Percentiles rank a stretch among this genome's conserved stretches.
These are phyloP conservation scores for Coemansia sp. DNA, from an alignment of 192 early-diverging fungal species.

Conservation along the genomic window DNA sequence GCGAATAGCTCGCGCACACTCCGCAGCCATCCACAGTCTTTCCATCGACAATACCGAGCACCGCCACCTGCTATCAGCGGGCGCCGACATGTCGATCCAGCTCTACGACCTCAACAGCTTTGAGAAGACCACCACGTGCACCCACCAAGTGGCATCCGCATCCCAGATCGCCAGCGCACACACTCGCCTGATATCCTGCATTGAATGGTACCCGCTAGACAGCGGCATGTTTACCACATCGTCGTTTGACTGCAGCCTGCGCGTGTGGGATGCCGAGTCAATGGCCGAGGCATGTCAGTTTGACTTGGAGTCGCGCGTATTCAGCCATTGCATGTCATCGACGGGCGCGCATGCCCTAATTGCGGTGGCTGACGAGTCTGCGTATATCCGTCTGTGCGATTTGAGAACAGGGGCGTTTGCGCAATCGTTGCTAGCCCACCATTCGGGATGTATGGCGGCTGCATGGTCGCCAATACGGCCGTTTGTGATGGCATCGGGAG, in stretches of 20 bases:
- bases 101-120: conserved; percentile 44
- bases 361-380: conserved; percentile 72
- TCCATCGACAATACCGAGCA: conserved; percentile 30
- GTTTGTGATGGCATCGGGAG: conserved; percentile 73
- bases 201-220: conserved; percentile 85
- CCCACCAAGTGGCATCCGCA: conserved; percentile 19
- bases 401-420: conserved; percentile 47
- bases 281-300: conserved; percentile 75
- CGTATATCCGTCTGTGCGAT: conserved; percentile 80
- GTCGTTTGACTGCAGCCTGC: conserved; percentile 76
- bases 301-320: conserved; percentile 68
- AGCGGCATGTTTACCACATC: conserved; percentile 82
- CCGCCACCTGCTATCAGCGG: conserved; percentile 42
- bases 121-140: neutral
- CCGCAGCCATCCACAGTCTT: conserved; percentile 35
- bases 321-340: conserved; percentile 74
- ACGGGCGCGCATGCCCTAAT: conserved; percentile 76
- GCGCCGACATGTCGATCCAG: conserved; percentile 47
- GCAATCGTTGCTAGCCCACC: conserved; percentile 61
- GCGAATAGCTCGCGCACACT: conserved; percentile 36
- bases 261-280: conserved; percentile 79
- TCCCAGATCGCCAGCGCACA: conserved; percentile 56
- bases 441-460: conserved; percentile 59
- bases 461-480: conserved; percentile 81
- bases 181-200: conserved; percentile 66